A percentile compares a stretch with the other conserved stretches of the same genome.
Conservation (phyloP, 148 eudicot species). For the Rheum nobile region DNA sequence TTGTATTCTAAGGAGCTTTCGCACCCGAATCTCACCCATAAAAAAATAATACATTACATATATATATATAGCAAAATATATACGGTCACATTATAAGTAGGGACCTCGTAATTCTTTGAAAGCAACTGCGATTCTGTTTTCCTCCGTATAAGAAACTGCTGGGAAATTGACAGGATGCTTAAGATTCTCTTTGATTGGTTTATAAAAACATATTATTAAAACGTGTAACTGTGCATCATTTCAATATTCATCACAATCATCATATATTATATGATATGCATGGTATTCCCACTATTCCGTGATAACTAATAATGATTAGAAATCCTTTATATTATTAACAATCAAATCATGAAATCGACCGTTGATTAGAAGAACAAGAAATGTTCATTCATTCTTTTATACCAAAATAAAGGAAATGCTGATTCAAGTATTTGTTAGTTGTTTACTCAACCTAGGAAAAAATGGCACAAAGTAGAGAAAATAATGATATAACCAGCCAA, state of each 20-base stretch:
- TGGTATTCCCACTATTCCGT: neutral
- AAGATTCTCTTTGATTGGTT: no score
- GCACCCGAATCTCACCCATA: no score
- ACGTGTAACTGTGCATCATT: neutral
- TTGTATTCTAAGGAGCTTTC: no score
- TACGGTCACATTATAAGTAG: neutral
- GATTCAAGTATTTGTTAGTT: neutral
- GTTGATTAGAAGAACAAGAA: neutral
- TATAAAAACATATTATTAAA: neutral
- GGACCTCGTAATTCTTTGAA: neutral
- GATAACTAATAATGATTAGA: neutral
- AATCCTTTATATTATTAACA: neutral
- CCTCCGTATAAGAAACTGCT: neutral
- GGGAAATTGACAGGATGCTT: neutral
- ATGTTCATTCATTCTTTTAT: neutral
- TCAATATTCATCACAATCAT: neutral
- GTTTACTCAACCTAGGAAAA: neutral
- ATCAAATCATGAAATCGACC: slow-evolving; percentile 1
- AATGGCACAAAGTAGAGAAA: neutral
- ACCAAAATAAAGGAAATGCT: neutral
- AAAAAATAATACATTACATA: no score
- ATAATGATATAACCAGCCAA: no score
- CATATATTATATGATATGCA: neutral
- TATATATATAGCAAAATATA: no score
- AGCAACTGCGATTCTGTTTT: neutral